Evolutionary conservation across 768 basidiomycete species (phyloP).

Genomic region (Amanita pallidorosea): DNA sequence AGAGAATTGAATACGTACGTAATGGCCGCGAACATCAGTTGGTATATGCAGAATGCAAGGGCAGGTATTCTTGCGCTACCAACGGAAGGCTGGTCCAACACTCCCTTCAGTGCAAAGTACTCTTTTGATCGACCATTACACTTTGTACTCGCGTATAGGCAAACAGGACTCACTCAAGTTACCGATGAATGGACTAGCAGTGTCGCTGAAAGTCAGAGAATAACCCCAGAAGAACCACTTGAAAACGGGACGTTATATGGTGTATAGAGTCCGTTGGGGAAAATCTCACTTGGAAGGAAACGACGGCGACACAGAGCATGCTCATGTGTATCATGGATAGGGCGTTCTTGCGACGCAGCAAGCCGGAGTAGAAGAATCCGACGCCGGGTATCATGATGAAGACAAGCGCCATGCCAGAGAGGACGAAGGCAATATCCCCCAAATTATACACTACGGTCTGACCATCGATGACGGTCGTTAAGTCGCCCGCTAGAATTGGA

Average conservation of each 20-base stretch:
- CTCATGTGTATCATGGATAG: conserved; percentile 80
- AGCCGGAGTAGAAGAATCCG: conserved; percentile 84
- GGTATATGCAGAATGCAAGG: conserved; percentile 75
- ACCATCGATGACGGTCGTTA: conserved; percentile 21
- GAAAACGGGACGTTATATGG: neutral
- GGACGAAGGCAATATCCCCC: conserved; percentile 45
- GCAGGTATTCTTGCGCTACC: conserved; percentile 64
- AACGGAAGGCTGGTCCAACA: conserved; percentile 64
- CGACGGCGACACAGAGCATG: conserved; percentile 67
- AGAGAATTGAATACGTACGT: conserved; percentile 38
- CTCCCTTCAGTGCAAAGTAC: conserved; percentile 77
- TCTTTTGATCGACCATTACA: conserved; percentile 25
- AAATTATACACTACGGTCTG: conserved; percentile 28
- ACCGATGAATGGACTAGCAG: conserved; percentile 69
- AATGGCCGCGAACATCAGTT: conserved; percentile 85
- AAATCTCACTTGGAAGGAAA: conserved; percentile 67
- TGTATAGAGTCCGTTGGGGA: neutral
- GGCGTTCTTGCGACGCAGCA: conserved; percentile 89
- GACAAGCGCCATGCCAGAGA: conserved; percentile 70
- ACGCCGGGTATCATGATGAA: conserved; percentile 82
- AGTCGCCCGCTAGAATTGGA: conserved; percentile 23
- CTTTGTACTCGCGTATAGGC: neutral
- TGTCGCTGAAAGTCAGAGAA: conserved; percentile 83
- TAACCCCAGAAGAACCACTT: conserved; percentile 99
- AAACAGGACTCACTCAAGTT: conserved; percentile 51